Percentiles rank a stretch among this genome's conserved stretches.
phyloP scores from a whole-genome alignment of 306 rosid species.

The Senna tora region DNA sequence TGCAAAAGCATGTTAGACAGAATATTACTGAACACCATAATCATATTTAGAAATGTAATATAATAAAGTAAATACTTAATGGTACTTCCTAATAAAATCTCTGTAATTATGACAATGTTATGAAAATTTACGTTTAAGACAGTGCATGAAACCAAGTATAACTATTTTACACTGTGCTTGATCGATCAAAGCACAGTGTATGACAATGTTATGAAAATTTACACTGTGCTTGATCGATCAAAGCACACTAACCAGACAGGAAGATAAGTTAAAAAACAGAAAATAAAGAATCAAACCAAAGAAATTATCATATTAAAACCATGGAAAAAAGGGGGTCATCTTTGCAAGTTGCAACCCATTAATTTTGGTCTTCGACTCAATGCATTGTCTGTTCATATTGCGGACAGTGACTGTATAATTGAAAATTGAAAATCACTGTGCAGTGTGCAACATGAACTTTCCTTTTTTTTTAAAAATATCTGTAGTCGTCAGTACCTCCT shows the following conservation, averaged over 20 bases:
- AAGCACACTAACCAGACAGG: constrained; percentile 22
- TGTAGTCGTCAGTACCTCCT: neutral
- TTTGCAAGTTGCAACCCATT: neutral
- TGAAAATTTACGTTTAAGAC: neutral
- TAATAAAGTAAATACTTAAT: constrained; percentile 23
- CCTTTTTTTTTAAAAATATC: constrained; percentile 1
- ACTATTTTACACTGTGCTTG: constrained; percentile 14
- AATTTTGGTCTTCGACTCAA: constrained; percentile 17
- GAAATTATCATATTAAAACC: neutral
- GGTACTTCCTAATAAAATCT: constrained; percentile 24
- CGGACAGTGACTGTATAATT: constrained; percentile 3
- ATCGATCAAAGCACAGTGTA: constrained; percentile 15
- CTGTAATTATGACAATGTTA: constrained; percentile 15
- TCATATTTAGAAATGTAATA: neutral
- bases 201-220: no score
- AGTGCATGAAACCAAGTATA: constrained; percentile 27
- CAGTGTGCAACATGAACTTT: constrained; percentile 9
- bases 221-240: constrained; percentile 9
- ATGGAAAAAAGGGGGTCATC: neutral
- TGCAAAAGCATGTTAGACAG: neutral
- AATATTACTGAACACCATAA: constrained; percentile 11
- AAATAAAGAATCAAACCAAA: neutral
- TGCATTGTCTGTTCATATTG: constrained; percentile 5
- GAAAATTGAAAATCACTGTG: neutral
- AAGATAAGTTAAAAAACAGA: neutral